Evolutionary conservation across 192 early-diverging fungal species (phyloP).

Genomic region (Funneliformis geosporum): DNA sequence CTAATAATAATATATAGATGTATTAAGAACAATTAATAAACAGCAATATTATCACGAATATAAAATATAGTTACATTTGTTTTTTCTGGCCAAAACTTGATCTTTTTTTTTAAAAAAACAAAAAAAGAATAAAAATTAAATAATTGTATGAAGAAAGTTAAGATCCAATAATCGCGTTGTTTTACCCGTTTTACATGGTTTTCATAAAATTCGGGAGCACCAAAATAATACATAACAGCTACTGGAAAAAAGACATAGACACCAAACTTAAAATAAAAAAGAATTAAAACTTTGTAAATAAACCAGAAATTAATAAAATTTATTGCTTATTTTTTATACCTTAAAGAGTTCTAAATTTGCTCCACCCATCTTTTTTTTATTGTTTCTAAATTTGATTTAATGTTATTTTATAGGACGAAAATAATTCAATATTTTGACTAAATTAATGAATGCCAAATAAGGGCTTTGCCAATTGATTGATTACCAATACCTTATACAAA

Average conservation of each 20-base stretch:
- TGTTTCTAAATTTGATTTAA: too few relatives aligned
- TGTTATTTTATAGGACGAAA: too few relatives aligned
- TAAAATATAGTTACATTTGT: conserved; percentile 10
- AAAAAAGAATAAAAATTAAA: background rate
- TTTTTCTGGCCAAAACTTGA: conserved; percentile 46
- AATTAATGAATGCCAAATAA: too few relatives aligned
- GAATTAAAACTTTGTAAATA: background rate
- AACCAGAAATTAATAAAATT: background rate
- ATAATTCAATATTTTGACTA: too few relatives aligned
- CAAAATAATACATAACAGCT: conserved; percentile 52
- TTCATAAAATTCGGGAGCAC: conserved; percentile 52
- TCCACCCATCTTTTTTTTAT: conserved; percentile 40
- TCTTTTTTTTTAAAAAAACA: conserved; percentile 30
- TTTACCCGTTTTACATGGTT: conserved; percentile 41
- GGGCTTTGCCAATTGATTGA: too few relatives aligned
- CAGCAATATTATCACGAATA: background rate
- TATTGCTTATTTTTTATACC: conserved; percentile 32
- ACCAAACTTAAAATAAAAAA: conserved; percentile 44
- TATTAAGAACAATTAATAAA: background rate
- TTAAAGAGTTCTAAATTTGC: conserved; percentile 48
- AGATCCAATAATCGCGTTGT: background rate
- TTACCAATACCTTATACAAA: too few relatives aligned
- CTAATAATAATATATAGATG: conserved; percentile 22
- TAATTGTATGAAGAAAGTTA: background rate
- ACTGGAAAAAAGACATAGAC: conserved; percentile 56